Evolutionary conservation across 768 basidiomycete genomes (phyloP).

Genomic region (Psilocybe cyanescens): DNA sequence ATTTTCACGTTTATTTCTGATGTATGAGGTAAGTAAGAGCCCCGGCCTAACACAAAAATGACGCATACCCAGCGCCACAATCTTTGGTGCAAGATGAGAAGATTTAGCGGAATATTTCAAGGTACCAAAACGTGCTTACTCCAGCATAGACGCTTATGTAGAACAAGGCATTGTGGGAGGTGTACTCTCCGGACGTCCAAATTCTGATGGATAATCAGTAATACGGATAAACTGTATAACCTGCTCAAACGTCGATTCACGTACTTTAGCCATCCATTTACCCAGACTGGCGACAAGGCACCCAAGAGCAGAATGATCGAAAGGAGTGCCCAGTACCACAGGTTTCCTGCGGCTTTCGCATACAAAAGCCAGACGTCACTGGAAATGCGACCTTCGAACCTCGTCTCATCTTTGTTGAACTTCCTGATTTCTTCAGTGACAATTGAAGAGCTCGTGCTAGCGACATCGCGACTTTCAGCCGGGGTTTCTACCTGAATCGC

Average conservation of each 20-base stretch:
- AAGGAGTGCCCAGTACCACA: slow-evolving; percentile 64
- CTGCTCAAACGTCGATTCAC: not conserved
- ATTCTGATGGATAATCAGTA: not conserved
- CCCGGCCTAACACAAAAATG: not conserved
- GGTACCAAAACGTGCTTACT: slow-evolving; percentile 15
- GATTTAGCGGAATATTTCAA: not conserved
- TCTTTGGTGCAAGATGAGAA: not conserved
- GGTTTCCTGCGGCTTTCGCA: slow-evolving; percentile 40
- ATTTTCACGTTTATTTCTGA: slow-evolving; percentile 48
- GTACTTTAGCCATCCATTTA: slow-evolving; percentile 73
- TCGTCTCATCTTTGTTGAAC: slow-evolving; percentile 80
- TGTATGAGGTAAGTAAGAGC: not conserved
- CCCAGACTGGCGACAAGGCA: slow-evolving; percentile 66
- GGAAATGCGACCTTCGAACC: slow-evolving; percentile 72
- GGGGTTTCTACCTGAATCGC: no score
- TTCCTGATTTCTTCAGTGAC: slow-evolving; percentile 57
- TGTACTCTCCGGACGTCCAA: slow-evolving; percentile 3
- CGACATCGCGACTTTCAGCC: slow-evolving; percentile 27
- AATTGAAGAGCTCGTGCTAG: slow-evolving; percentile 25
- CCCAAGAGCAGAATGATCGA: slow-evolving; percentile 51
- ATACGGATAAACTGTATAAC: no score
- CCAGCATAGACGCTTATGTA: slow-evolving; percentile 71
- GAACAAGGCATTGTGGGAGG: not conserved
- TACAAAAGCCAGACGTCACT: slow-evolving; percentile 61
- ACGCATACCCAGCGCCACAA: not conserved